A percentile compares a stretch with the other conserved stretches of the same genome.
Conservation (phyloP, 2,329 filamentous ascomycete genomes). For the Pyrenochaeta sp. region DNA sequence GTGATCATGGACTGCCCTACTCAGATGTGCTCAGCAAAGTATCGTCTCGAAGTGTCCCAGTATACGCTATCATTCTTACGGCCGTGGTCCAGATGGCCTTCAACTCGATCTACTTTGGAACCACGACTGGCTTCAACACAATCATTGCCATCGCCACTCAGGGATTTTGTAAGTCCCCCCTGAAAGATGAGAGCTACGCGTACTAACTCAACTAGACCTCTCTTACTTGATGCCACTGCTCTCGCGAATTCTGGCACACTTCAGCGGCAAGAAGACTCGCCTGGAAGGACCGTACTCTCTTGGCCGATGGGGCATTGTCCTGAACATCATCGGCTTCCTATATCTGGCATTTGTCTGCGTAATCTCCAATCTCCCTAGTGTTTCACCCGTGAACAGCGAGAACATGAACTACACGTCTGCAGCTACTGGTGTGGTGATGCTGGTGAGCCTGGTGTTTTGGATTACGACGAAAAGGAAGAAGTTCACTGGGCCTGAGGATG, state of each 20-base stretch:
- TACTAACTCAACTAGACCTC: slow-evolving; percentile 50
- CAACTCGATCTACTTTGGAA: slow-evolving; percentile 64
- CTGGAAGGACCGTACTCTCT: slow-evolving; percentile 56
- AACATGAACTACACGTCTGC: slow-evolving; percentile 68
- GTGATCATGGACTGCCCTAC: slow-evolving; percentile 63
- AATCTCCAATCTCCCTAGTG: slow-evolving; percentile 64
- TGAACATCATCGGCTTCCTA: slow-evolving; percentile 60
- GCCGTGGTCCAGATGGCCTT: slow-evolving; percentile 60
- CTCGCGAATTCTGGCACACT: slow-evolving; percentile 58
- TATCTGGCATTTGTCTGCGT: slow-evolving; percentile 63
- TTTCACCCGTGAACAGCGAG: slow-evolving; percentile 59
- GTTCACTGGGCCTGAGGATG: slow-evolving; percentile 58
- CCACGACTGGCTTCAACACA: slow-evolving; percentile 62
- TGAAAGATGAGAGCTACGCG: too few relatives aligned
- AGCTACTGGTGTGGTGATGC: slow-evolving; percentile 62
- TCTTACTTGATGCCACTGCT: slow-evolving; percentile 65
- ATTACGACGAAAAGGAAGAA: slow-evolving; percentile 58
- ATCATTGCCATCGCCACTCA: slow-evolving; percentile 65
- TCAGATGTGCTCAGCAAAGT: slow-evolving; percentile 57
- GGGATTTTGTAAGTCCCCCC: slow-evolving; percentile 58
- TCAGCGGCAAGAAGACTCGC: slow-evolving; percentile 52
- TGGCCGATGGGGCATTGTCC: slow-evolving; percentile 52
- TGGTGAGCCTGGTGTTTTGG: slow-evolving; percentile 61
- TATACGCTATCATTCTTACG: slow-evolving; percentile 59
- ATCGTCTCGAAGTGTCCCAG: slow-evolving; percentile 57